Conservation (phyloP, 2,329 filamentous ascomycete species). For the Nectriaceae sp. region DNA sequence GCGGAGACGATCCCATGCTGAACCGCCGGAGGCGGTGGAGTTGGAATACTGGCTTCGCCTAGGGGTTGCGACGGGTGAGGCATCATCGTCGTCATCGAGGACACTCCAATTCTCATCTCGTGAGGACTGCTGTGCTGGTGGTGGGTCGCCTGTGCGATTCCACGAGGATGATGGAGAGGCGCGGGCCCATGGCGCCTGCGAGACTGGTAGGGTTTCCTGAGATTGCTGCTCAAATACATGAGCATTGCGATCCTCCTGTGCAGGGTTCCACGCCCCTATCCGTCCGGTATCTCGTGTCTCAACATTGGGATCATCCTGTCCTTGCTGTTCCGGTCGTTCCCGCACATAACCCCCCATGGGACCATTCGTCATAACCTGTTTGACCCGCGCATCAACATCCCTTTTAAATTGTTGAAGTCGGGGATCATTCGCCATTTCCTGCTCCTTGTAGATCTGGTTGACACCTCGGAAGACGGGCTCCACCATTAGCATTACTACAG, state of each 20-base stretch:
- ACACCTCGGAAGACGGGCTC: slow-evolving; percentile 27
- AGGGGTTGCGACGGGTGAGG: slow-evolving; percentile 44
- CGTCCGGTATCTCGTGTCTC: neutral
- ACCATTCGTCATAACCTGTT: slow-evolving; percentile 21
- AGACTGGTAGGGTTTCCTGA: neutral
- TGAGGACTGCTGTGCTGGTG: slow-evolving; percentile 10
- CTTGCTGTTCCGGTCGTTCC: neutral
- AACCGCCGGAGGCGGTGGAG: slow-evolving; percentile 27
- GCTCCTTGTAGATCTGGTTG: slow-evolving; percentile 25
- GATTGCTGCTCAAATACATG: neutral
- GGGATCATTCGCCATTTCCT: slow-evolving; percentile 22
- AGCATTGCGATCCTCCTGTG: too few species aligned
- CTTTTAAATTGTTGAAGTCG: slow-evolving; percentile 25
- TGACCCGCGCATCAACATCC: slow-evolving; percentile 24
- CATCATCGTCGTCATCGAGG: slow-evolving; percentile 40
- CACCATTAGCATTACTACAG: slow-evolving; percentile 27
- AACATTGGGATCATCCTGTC: neutral
- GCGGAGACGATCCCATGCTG: slow-evolving; percentile 49
- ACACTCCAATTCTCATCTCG: slow-evolving; percentile 25
- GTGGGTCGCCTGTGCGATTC: neutral
- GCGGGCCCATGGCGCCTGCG: neutral
- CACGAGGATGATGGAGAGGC: slow-evolving; percentile 2
- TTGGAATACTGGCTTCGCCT: slow-evolving; percentile 20
- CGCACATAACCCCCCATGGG: neutral
- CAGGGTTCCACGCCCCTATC: too few species aligned